Conservation (phyloP, 169 alveolate genomes). For the Plasmodium gonderi region DNA sequence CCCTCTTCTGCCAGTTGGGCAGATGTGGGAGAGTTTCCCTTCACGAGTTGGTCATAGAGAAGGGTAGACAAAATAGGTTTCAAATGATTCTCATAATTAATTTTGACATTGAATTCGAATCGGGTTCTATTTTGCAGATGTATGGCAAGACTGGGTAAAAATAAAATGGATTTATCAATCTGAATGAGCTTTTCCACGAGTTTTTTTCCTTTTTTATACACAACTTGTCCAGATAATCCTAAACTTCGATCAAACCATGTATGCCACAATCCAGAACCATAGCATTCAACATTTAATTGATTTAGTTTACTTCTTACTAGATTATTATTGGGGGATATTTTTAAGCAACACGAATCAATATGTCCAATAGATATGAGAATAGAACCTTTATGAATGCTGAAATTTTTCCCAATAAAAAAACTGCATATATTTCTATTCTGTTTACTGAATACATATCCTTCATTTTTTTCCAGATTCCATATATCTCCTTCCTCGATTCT, state of each 20-base stretch:
- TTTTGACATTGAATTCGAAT: constrained; percentile 82
- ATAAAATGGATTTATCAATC: constrained; percentile 90
- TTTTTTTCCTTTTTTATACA: constrained; percentile 85
- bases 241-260: constrained; percentile 98
- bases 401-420: constrained; percentile 53
- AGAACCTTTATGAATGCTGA: constrained; percentile 40
- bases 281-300: constrained; percentile 77
- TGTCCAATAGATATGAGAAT: constrained; percentile 64
- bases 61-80: constrained; percentile 87
- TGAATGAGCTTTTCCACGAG: constrained; percentile 88
- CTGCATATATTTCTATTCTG: constrained; percentile 57
- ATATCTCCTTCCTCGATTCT: constrained; percentile 47
- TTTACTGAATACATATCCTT: constrained; percentile 55
- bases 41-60: constrained; percentile 12
- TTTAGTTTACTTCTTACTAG: constrained; percentile 9
- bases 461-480: constrained; percentile 59
- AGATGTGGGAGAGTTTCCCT: too few species aligned
- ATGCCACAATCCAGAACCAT: constrained; percentile 98
- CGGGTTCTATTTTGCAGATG: constrained; percentile 89
- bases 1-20: too few species aligned
- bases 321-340: constrained; percentile 58
- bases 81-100: constrained; percentile 90
- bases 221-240: constrained; percentile 96
- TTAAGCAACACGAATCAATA: constrained; percentile 45
- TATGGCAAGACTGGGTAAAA: constrained; percentile 95